These are phyloP conservation scores for Silene noctiflora DNA, from an alignment of 179 eudicot genomes.

Conservation along the genomic window DNA sequence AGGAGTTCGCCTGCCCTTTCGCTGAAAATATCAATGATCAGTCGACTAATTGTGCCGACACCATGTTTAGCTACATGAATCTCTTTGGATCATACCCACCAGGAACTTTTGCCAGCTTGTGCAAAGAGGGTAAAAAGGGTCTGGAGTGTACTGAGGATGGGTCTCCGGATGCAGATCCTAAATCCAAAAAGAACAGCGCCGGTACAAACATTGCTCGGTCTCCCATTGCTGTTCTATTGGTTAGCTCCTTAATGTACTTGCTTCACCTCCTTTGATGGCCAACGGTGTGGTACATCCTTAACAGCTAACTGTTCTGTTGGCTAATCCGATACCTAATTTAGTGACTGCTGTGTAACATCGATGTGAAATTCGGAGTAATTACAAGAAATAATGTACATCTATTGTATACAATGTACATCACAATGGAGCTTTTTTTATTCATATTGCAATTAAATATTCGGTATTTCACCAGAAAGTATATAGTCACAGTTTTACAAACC, in stretches of 20 bases:
- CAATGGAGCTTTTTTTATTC: background rate
- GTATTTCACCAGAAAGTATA: background rate
- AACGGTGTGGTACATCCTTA: background rate
- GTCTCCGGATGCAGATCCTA: background rate
- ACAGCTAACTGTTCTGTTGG: no score
- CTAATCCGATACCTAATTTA: no score
- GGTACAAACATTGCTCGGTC: constrained; percentile 15
- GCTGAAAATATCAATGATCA: constrained; percentile 46
- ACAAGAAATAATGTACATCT: no score
- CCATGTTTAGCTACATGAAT: constrained; percentile 79
- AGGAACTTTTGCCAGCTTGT: constrained; percentile 60
- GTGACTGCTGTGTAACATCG: no score
- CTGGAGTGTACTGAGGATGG: constrained; percentile 35
- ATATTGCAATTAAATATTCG: background rate
- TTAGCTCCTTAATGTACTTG: constrained; percentile 16
- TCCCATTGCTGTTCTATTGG: constrained; percentile 16
- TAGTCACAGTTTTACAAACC: background rate
- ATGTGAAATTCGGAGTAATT: no score
- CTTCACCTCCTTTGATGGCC: constrained; percentile 18
- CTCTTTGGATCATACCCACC: constrained; percentile 78
- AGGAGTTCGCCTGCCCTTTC: constrained; percentile 61
- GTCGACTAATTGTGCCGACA: constrained; percentile 54
- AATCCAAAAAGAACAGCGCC: constrained; percentile 20
- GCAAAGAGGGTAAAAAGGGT: constrained; percentile 54
- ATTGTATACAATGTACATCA: no score